Percentiles rank a stretch among this genome's conserved stretches.
These are phyloP conservation scores for Lindgomyces ingoldianus DNA, from an alignment of 495 filamentous ascomycete species.

Conservation along the genomic window DNA sequence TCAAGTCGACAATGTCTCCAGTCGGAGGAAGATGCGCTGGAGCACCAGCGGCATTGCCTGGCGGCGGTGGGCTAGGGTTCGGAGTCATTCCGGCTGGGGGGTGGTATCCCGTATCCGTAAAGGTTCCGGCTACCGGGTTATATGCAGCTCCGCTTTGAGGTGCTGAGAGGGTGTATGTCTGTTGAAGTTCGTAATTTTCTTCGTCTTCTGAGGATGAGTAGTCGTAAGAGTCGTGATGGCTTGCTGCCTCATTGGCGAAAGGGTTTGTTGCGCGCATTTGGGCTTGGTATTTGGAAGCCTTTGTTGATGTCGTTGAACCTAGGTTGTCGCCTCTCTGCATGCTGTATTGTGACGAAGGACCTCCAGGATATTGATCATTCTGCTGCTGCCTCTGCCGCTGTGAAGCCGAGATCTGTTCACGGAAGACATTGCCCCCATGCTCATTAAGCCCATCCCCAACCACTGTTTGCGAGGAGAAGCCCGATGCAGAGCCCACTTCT, in stretches of 20 bases:
- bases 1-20: slow-evolving; percentile 16
- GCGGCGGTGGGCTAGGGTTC: slow-evolving; percentile 24
- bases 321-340: slow-evolving; percentile 10
- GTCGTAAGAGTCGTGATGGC: slow-evolving; percentile 27
- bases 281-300: slow-evolving; percentile 18
- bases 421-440: slow-evolving; percentile 38
- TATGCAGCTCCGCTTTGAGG: slow-evolving; percentile 23
- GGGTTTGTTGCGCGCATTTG: slow-evolving; percentile 29
- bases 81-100: slow-evolving; percentile 14
- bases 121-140: slow-evolving; percentile 25
- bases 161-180: slow-evolving; percentile 30
- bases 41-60: background rate
- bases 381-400: slow-evolving; percentile 31
- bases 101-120: slow-evolving; percentile 32
- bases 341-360: background rate
- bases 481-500: slow-evolving; percentile 25
- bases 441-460: slow-evolving; percentile 1
- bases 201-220: slow-evolving; percentile 41
- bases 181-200: slow-evolving; percentile 37
- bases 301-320: slow-evolving; percentile 16
- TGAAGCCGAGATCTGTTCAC: slow-evolving; percentile 35
- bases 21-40: background rate
- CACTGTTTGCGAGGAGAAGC: slow-evolving; percentile 28
- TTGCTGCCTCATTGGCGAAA: background rate
- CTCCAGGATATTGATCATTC: background rate